Percentiles rank a stretch among this genome's conserved stretches.
Conservation (phyloP, 2,329 filamentous ascomycete species). For the Colletotrichum sidae region DNA sequence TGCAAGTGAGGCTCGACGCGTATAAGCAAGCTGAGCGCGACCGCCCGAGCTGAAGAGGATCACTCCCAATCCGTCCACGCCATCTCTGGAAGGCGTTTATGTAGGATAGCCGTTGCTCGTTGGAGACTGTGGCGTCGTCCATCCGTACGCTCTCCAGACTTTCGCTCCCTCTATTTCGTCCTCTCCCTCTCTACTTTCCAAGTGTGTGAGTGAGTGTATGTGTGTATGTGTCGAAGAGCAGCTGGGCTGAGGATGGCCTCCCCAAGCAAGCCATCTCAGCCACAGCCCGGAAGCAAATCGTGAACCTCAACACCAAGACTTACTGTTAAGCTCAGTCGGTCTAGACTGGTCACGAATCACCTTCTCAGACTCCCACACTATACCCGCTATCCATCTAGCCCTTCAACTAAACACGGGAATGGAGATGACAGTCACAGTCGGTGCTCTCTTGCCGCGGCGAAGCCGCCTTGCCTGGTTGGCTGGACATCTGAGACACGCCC, state of each 20-base stretch:
- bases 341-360: neutral
- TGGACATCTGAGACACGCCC: slow-evolving; percentile 12
- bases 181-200: neutral
- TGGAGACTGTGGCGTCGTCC: slow-evolving; percentile 7
- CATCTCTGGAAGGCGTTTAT: slow-evolving; percentile 4
- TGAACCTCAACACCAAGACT: neutral
- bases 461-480: slow-evolving; percentile 14
- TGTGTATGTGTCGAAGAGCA: neutral
- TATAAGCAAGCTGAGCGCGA: neutral
- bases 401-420: slow-evolving; percentile 24
- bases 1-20: neutral
- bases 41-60: slow-evolving; percentile 20
- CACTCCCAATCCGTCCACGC: slow-evolving; percentile 15
- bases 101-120: slow-evolving; percentile 18
- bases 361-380: neutral
- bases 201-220: too few species aligned
- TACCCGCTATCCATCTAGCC: neutral
- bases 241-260: neutral
- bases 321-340: neutral
- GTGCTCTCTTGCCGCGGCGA: neutral
- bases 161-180: neutral
- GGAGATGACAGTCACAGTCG: slow-evolving; percentile 5
- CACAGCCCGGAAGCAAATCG: slow-evolving; percentile 24
- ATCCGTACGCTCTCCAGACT: neutral
- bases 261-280: slow-evolving; percentile 1